Evolutionary conservation across 306 rosid genomes (phyloP), one percentile per base, ranked within the genome.

Genomic region (Mucuna pruriens): DNA sequence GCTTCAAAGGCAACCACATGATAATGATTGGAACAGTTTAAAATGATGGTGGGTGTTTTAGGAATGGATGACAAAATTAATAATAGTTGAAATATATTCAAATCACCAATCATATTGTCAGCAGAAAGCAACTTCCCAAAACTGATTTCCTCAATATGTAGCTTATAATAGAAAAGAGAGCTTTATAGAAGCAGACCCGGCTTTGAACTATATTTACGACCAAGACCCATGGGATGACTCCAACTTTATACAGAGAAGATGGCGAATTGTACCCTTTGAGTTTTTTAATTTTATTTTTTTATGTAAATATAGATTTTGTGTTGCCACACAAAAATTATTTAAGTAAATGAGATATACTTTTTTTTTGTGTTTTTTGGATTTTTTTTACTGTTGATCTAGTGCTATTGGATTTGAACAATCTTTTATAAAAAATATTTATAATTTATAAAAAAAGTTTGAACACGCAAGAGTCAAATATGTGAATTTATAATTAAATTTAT

Each of bases 1-100:
- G 71, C 55, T 79, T 79, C 57, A 46, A 57, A 80, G 71, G 72
- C 72, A 60, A 71, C 52, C 71, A 33, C 83, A 31, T 45, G 52
- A 58, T 58, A 58, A 79, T 70, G 51, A 79, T 22, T 22, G 57
- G 2, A 38, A 19, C 11, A 33, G 42, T 29, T 61, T 26, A 15
- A 52, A 66, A 38, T 39, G 42, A 51, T 22, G 82, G 68, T 52
- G 44, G 15, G 39, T 36, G 76, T 52, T 45, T 52, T 67, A 52
- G 40, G 17, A 66, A 66, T 5, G 71, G 42, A 34, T 65, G 44
- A 23, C n/a, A 38, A 42, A 66, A 78, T 51, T 77, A 66, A 51
- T 39, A 29, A 49, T 64, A 17, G 2, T 17, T 26, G 22, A 61
- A 16, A 40, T 7, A 17, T 45, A 20, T 29, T 77, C 70, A 61